Evolutionary conservation across 805 yeast genomes (phyloP).

Genomic region (Cyberlindnera americana): DNA sequence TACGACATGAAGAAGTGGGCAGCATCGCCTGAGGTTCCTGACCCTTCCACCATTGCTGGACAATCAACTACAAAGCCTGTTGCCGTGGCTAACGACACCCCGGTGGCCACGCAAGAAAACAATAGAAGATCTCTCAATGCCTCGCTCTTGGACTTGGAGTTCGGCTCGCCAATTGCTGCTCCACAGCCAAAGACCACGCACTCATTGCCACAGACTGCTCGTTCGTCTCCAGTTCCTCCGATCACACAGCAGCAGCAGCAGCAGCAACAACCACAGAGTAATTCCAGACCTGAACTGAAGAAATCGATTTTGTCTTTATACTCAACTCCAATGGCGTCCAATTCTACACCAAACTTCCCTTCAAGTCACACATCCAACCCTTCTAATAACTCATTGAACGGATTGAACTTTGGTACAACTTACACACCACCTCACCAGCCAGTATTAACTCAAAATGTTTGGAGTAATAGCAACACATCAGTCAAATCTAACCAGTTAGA

Average conservation of each 20-base stretch:
- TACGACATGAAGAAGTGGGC: slow-evolving; percentile 91
- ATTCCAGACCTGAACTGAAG: slow-evolving; percentile 76
- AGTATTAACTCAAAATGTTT: slow-evolving; percentile 7
- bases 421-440: slow-evolving; percentile 5
- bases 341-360: slow-evolving; percentile 24
- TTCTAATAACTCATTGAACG: slow-evolving; percentile 15
- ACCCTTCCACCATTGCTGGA: slow-evolving; percentile 42
- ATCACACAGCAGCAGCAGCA: slow-evolving; percentile 6
- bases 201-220: slow-evolving; percentile 3
- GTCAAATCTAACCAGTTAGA: slow-evolving; percentile 34
- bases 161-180: slow-evolving; percentile 27
- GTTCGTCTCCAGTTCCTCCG: background rate
- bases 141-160: slow-evolving; percentile 29
- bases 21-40: slow-evolving; percentile 50
- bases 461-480: slow-evolving; percentile 7
- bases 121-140: slow-evolving; percentile 16
- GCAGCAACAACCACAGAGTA: slow-evolving; percentile 21
- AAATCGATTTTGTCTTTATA: slow-evolving; percentile 88
- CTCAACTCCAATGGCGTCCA: slow-evolving; percentile 46
- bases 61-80: no score
- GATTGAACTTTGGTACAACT: slow-evolving; percentile 12
- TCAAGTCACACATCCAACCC: no score
- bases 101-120: slow-evolving; percentile 12
- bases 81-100: no score
- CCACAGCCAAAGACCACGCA: slow-evolving; percentile 12